Conservation (phyloP, 192 early-diverging fungal genomes). For the Coemansia sp. region DNA sequence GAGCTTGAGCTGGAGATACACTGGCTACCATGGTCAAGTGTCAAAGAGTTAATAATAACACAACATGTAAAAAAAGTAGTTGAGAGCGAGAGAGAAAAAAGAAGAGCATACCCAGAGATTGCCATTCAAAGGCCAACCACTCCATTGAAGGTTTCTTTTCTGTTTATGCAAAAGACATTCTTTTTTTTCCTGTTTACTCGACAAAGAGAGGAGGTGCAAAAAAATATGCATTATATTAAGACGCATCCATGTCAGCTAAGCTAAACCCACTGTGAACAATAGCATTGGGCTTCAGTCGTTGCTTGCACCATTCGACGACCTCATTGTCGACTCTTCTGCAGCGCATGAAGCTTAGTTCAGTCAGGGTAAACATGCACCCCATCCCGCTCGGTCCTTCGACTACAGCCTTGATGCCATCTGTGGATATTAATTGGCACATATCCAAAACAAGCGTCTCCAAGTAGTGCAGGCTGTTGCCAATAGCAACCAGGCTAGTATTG, state of each 20-base stretch:
- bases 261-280: constrained; percentile 2
- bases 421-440: constrained; percentile 29
- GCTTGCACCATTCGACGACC: constrained; percentile 37
- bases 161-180: neutral
- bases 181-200: neutral
- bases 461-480: constrained; percentile 27
- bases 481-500: constrained; percentile 15
- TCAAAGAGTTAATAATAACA: too few species aligned
- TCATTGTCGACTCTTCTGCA: constrained; percentile 3
- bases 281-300: constrained; percentile 25
- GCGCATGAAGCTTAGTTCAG: constrained; percentile 23
- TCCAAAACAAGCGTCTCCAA: constrained; percentile 30
- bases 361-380: constrained; percentile 39
- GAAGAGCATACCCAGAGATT: too few species aligned
- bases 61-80: too few species aligned
- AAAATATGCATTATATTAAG: neutral
- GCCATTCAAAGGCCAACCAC: too few species aligned
- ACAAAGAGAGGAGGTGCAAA: neutral
- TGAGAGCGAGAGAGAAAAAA: too few species aligned
- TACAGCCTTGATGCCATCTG: constrained; percentile 23
- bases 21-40: too few species aligned
- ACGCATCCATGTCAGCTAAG: neutral
- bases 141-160: too few species aligned
- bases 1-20: too few species aligned
- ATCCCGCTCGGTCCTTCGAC: constrained; percentile 25